These are phyloP conservation scores for Marasmius fiardii DNA, from an alignment of 1,284 basidiomycete genomes.

Conservation along the genomic window DNA sequence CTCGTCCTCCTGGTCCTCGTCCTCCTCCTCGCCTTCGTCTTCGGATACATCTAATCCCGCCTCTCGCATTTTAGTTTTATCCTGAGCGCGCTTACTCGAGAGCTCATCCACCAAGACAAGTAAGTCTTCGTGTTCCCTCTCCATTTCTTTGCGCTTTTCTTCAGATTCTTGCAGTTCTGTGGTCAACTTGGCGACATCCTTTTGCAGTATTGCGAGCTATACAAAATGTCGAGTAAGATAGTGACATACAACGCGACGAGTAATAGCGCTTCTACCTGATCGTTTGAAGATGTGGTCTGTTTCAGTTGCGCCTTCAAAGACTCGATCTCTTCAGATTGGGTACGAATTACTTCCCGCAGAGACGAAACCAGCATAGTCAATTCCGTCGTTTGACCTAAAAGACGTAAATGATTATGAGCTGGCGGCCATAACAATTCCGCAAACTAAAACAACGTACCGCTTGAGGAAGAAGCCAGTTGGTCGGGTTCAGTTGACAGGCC, in stretches of 20 bases:
- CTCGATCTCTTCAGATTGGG: conserved; percentile 77
- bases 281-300: conserved; percentile 22
- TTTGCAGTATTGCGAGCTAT: conserved; percentile 37
- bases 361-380: conserved; percentile 77
- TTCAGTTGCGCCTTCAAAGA: conserved; percentile 54
- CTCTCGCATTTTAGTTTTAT: conserved; percentile 75
- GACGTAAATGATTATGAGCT: conserved; percentile 3
- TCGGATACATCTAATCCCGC: conserved; percentile 87
- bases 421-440: neutral
- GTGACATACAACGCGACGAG: neutral
- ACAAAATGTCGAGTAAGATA: neutral
- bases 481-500: conserved; percentile 65
- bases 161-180: conserved; percentile 53
- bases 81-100: conserved; percentile 76
- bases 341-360: conserved; percentile 76
- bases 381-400: conserved; percentile 68
- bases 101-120: conserved; percentile 93
- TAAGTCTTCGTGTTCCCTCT: conserved; percentile 94
- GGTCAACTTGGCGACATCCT: conserved; percentile 42
- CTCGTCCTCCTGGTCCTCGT: conserved; percentile 57
- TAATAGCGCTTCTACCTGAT: conserved; percentile 30
- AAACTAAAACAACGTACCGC: conserved; percentile 30
- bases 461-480: conserved; percentile 52
- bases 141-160: conserved; percentile 71
- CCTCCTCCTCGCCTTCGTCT: conserved; percentile 81